Evolutionary conservation across 2,329 filamentous ascomycete species (phyloP).

Genomic region (Colletotrichum echinochloae): DNA sequence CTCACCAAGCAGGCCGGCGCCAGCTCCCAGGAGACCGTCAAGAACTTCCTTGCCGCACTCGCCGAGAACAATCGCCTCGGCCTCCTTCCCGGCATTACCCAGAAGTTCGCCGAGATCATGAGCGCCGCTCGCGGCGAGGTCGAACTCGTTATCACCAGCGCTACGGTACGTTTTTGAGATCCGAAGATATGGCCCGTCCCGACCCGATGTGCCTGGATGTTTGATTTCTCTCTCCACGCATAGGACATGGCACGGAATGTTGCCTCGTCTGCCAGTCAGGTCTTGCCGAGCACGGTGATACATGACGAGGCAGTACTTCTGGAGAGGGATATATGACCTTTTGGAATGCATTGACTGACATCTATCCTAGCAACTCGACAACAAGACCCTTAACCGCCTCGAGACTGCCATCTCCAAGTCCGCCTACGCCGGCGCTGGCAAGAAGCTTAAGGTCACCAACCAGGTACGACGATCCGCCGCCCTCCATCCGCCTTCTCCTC

Average conservation of each 20-base stretch:
- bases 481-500: not conserved
- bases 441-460: conserved; percentile 98
- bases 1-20: conserved; percentile 84
- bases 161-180: conserved; percentile 74
- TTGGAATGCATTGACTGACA: conserved; percentile 43
- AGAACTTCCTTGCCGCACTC: conserved; percentile 92
- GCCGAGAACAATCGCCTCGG: conserved; percentile 97
- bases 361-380: conserved; percentile 78
- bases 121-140: conserved; percentile 91
- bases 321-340: not conserved
- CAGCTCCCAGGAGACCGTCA: conserved; percentile 81
- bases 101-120: conserved; percentile 91
- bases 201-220: not conserved
- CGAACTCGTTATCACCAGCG: conserved; percentile 91
- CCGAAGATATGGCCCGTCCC: not conserved
- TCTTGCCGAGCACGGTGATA: not conserved
- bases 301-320: not conserved
- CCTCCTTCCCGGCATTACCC: conserved; percentile 82
- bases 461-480: conserved; percentile 66
- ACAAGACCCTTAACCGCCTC: conserved; percentile 85
- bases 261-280: not conserved
- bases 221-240: not conserved
- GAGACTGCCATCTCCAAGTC: conserved; percentile 92
- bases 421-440: conserved; percentile 85
- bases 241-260: not conserved